Evolutionary conservation across 1,139 yeast species (phyloP).

Genomic region (Sugiyamaella grinbergsii): DNA sequence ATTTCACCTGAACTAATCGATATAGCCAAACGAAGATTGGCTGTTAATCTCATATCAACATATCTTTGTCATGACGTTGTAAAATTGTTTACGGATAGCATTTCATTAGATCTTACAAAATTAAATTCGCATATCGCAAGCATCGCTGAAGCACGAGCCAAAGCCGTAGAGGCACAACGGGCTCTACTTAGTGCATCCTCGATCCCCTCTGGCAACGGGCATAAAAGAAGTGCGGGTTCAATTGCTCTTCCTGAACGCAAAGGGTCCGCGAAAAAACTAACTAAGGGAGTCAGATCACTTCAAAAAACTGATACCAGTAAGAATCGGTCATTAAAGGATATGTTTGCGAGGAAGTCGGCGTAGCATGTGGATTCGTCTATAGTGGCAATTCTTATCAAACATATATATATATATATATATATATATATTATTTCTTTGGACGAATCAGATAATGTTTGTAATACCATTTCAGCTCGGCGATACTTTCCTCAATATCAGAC

Average conservation of each 20-base stretch:
- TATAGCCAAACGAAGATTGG: slow-evolving; percentile 34
- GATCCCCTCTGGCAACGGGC: background rate
- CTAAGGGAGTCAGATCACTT: slow-evolving; percentile 20
- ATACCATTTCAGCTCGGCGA: slow-evolving; percentile 79
- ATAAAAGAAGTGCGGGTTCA: background rate
- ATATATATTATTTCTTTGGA: slow-evolving; percentile 20
- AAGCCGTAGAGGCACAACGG: slow-evolving; percentile 28
- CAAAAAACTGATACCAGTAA: slow-evolving; percentile 27
- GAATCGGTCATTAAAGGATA: slow-evolving; percentile 32
- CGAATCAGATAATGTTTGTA: slow-evolving; percentile 54
- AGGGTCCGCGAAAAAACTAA: slow-evolving; percentile 17
- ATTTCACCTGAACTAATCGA: slow-evolving; percentile 32
- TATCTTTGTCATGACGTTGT: slow-evolving; percentile 36
- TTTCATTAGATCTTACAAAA: slow-evolving; percentile 28
- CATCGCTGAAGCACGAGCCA: slow-evolving; percentile 27
- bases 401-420: too few relatives aligned
- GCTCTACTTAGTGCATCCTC: slow-evolving; percentile 20
- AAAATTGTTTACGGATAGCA: slow-evolving; percentile 26
- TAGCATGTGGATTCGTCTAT: slow-evolving; percentile 4
- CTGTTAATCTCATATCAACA: slow-evolving; percentile 36
- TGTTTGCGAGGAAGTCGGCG: slow-evolving; percentile 31
- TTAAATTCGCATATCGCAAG: slow-evolving; percentile 29
- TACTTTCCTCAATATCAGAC: slow-evolving; percentile 86
- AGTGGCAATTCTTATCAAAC: too few relatives aligned
- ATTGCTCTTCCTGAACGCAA: slow-evolving; percentile 12